Evolutionary conservation across 2,329 filamentous ascomycete genomes (phyloP).

Genomic region (Pseudogymnoascus sp.): DNA sequence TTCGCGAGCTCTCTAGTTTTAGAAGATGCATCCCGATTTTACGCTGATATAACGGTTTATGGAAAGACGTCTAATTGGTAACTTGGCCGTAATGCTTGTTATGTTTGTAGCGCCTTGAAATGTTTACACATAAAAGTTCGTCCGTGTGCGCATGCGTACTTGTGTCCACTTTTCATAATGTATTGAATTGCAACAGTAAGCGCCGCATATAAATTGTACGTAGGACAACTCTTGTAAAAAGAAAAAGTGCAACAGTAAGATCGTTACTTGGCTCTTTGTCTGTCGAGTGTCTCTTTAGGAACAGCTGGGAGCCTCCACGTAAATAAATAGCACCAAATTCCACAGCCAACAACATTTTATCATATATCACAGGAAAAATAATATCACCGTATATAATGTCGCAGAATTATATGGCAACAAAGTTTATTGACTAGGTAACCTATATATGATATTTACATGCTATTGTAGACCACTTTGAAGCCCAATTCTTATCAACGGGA

Average conservation of each 20-base stretch:
- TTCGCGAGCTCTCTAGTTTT: background rate
- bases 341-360: background rate
- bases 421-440: background rate
- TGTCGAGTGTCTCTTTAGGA: background rate
- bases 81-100: background rate
- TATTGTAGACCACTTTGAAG: background rate
- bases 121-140: background rate
- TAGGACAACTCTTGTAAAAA: background rate
- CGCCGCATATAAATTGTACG: background rate
- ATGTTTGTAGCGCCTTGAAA: background rate
- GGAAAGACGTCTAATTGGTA: background rate
- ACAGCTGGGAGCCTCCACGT: background rate
- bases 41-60: background rate
- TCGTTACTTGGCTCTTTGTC: background rate
- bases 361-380: background rate
- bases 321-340: background rate
- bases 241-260: background rate
- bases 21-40: background rate
- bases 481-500: no score
- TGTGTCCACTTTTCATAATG: background rate
- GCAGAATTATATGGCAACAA: background rate
- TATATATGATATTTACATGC: background rate
- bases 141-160: background rate
- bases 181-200: background rate
- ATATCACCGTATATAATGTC: background rate